A percentile compares a stretch with the other conserved stretches of the same genome.
phyloP scores from a whole-genome alignment of 2,329 filamentous ascomycete genomes.

The Acrodontium crateriforme region DNA sequence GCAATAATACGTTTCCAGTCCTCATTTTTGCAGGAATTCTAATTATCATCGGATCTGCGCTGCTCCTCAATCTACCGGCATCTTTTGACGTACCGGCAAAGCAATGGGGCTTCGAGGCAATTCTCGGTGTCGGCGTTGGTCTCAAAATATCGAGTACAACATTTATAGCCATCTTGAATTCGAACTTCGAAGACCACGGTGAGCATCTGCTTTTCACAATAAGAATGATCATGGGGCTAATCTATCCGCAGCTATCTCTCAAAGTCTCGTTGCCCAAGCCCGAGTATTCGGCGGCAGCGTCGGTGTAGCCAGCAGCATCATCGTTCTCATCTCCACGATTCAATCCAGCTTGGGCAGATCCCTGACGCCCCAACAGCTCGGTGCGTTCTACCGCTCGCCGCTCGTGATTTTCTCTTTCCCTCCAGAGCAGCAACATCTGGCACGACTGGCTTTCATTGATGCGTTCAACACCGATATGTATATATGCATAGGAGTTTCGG shows the following conservation, averaged over 20 bases:
- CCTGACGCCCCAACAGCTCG: no score
- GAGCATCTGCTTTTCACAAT: no score
- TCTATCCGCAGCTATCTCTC: conserved; percentile 2
- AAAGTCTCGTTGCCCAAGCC: conserved; percentile 44
- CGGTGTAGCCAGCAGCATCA: conserved; percentile 45
- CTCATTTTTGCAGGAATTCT: conserved; percentile 1
- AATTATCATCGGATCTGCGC: neutral
- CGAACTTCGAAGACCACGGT: no score
- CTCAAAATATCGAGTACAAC: neutral
- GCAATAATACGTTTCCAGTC: conserved; percentile 37
- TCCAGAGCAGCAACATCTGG: conserved; percentile 1
- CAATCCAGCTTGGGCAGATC: no score
- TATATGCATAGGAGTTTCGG: conserved; percentile 4
- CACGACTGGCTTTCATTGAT: conserved; percentile 2
- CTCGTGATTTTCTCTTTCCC: neutral
- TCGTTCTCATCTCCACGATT: conserved; percentile 45
- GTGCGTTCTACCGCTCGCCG: neutral
- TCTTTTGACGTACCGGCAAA: neutral
- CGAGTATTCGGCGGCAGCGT: conserved; percentile 47
- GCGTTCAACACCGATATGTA: conserved; percentile 2
- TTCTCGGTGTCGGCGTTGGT: conserved; percentile 1
- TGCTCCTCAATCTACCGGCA: neutral
- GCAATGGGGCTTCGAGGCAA: neutral
- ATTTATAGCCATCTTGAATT: neutral
- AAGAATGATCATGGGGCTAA: no score